Percentiles rank a stretch among this genome's conserved stretches.
Evolutionary conservation across 345 rosid genomes (phyloP).

Genomic region (Eucalyptus caleyi): DNA sequence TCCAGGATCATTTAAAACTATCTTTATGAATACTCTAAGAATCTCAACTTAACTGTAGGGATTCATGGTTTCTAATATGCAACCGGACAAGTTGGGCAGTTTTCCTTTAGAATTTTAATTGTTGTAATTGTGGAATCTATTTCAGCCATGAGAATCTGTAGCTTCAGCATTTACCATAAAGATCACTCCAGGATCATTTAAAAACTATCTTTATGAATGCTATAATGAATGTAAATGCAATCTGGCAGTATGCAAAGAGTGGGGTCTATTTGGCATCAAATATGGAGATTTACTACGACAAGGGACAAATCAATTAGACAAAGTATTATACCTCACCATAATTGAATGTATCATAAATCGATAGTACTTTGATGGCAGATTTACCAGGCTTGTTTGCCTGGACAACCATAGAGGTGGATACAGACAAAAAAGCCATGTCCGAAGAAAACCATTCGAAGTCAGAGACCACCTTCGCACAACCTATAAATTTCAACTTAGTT

Average conservation of each 20-base stretch:
- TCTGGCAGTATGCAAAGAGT: not conserved
- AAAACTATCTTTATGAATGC: not conserved
- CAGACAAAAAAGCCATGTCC: constrained; percentile 41
- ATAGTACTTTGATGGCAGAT: constrained; percentile 65
- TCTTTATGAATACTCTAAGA: too few species aligned
- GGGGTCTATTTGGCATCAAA: not conserved
- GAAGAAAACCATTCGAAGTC: constrained; percentile 93
- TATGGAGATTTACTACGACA: not conserved
- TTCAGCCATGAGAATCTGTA: not conserved
- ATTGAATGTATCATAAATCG: constrained; percentile 64
- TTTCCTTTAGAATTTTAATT: too few species aligned
- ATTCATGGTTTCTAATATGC: too few species aligned
- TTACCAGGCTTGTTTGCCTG: constrained; percentile 84
- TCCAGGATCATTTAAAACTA: too few species aligned
- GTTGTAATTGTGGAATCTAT: too few species aligned
- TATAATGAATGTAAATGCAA: too few species aligned
- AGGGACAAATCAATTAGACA: not conserved
- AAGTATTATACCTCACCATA: constrained; percentile 62
- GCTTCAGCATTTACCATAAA: not conserved
- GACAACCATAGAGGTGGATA: constrained; percentile 67
- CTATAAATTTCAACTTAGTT: constrained; percentile 6
- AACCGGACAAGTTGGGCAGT: too few species aligned
- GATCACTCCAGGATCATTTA: not conserved
- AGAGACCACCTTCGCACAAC: constrained; percentile 63
- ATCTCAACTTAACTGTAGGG: too few species aligned